phyloP scores from a whole-genome alignment of 768 basidiomycete species.

The Amanita pallidorosea region DNA sequence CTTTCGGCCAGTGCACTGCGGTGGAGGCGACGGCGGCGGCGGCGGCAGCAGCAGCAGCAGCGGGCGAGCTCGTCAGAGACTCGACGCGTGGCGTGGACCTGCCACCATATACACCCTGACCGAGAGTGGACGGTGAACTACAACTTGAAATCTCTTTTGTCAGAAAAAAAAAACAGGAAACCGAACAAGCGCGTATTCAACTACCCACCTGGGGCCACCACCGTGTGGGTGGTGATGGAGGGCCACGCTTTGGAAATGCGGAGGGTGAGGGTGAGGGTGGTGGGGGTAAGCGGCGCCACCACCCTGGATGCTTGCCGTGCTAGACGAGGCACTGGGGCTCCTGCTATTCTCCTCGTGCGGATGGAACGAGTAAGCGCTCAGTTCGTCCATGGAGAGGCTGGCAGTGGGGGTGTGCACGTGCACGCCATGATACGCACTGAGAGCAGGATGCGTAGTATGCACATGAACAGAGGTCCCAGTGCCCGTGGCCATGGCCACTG shows the following conservation, averaged over 20 bases:
- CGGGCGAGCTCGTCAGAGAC: too few species aligned
- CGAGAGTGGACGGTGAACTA: too few species aligned
- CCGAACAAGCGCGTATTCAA: background rate
- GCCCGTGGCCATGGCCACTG: too few species aligned
- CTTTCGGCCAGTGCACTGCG: too few species aligned
- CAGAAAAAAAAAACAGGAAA: background rate
- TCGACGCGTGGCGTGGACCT: too few species aligned
- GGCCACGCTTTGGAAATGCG: background rate
- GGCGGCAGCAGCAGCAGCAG: too few species aligned
- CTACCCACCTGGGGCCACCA: background rate
- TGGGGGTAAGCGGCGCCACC: background rate
- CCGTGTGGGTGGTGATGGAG: background rate
- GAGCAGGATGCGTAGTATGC: too few species aligned
- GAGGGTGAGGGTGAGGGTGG: background rate
- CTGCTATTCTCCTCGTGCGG: conserved; percentile 1
- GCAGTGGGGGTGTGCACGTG: background rate
- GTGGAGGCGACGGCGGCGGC: too few species aligned
- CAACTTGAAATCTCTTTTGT: too few species aligned
- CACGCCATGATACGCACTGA: background rate
- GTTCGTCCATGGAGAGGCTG: background rate
- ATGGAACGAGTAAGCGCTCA: background rate
- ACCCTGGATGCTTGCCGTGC: conserved; percentile 2
- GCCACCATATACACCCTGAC: too few species aligned
- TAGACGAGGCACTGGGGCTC: conserved; percentile 5
- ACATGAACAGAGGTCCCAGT: too few species aligned